Base-by-base conservation (phyloP, 2,329 filamentous ascomycete genomes). In the Aspergillus ruber region DNA sequence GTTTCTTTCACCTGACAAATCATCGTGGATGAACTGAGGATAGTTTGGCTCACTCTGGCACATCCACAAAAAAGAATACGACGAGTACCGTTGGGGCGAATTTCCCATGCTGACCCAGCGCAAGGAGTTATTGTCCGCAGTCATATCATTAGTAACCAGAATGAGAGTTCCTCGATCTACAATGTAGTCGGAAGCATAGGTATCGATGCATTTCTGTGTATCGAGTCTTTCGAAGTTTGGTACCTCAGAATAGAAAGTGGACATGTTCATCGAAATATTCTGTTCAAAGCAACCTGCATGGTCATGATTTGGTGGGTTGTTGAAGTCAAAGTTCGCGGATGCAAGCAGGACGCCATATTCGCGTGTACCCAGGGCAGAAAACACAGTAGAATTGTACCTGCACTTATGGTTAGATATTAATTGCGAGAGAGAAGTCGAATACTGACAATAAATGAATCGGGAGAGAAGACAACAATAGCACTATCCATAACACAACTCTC, bases 401-500 rank as follows among this genome's bases (percentile, higher is more conserved):
- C 20, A 18, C 45, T 29, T 40, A 35, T 40, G 29, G 33, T 45
- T 20, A 44, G 41, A 18, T 4, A 32, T 10, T 21, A 12, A 39
- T 35, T 39, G 18, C 41, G 33, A 38, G 9, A 21, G 3, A 40
- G 44, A 50, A 7, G 15, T 17, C 15, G 6, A 17, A 35, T n/a
- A 35, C 52, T 15, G 50, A 58, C 51, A 59, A 13, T 41, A 59
- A 17, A 51, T 59, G 57, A 45, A 58, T 47, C 0, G 56, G 52
- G 1, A 48, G 53, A 3, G 48, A 46, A 8, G 44, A 57, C 2
- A 52, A 2, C 8, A 52, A n/a, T n/a, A 44, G 18, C 23, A 42
- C 9, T 20, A 17, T 10, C n/a, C n/a, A 15, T 21, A 12, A 33
- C 12, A 29, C 17, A 10, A 23, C 15, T 13, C 44, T 44, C 5